A percentile compares a stretch with the other conserved stretches of the same genome.
These are phyloP conservation scores for Nakazawaea anatomiae DNA, from an alignment of 805 yeast genomes.

Conservation along the genomic window DNA sequence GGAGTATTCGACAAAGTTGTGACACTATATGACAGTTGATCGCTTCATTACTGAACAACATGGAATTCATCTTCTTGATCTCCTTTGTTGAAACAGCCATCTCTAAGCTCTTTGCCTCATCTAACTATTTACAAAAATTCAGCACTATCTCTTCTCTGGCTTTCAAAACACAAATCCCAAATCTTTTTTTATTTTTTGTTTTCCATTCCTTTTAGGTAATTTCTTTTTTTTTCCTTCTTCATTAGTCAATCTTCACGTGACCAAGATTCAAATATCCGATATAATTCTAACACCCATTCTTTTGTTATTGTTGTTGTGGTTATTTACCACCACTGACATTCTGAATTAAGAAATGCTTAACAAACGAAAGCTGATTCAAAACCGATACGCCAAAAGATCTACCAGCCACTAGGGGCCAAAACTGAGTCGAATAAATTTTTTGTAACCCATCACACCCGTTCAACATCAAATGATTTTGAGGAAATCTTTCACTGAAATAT, in stretches of 20 bases:
- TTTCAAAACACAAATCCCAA: no score
- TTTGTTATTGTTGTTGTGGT: no score
- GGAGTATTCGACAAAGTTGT: background rate
- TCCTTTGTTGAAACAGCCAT: background rate
- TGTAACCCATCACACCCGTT: slow-evolving; percentile 92
- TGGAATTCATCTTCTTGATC: background rate
- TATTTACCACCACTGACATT: slow-evolving; percentile 23
- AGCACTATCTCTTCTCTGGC: no score
- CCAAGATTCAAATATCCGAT: background rate
- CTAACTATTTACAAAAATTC: no score
- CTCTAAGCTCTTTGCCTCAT: background rate
- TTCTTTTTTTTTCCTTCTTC: no score
- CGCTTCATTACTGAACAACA: background rate
- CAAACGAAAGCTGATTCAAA: slow-evolving; percentile 54
- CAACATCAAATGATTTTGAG: slow-evolving; percentile 69
- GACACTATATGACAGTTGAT: background rate
- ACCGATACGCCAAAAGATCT: slow-evolving; percentile 73
- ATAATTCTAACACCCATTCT: background rate
- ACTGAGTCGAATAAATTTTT: slow-evolving; percentile 74
- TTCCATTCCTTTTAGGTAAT: no score
- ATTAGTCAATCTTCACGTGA: background rate
- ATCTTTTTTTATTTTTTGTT: no score
- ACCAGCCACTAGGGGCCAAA: slow-evolving; percentile 64
- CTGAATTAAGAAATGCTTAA: slow-evolving; percentile 66
- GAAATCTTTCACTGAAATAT: slow-evolving; percentile 79